A percentile compares a stretch with the other conserved stretches of the same genome.
Conservation (phyloP, 768 basidiomycete genomes). For the Mycena olivaceomarginata region DNA sequence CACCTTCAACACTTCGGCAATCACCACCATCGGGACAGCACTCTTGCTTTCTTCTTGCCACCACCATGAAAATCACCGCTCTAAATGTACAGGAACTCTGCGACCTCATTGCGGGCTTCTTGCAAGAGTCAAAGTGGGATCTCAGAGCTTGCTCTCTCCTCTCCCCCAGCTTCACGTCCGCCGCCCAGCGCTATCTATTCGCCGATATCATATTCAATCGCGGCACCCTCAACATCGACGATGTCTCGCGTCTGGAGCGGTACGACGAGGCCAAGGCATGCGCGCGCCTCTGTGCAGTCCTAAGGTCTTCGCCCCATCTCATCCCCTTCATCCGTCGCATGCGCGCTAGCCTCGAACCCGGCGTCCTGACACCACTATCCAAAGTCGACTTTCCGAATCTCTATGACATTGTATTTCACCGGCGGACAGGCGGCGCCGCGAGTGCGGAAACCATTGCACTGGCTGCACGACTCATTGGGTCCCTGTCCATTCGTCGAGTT, state of each 20-base stretch:
- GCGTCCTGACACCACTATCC: neutral
- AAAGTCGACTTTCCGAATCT: conserved; percentile 23
- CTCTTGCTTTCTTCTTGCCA: too few relatives aligned
- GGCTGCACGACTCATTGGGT: neutral
- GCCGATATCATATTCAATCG: conserved; percentile 35
- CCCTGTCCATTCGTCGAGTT: conserved; percentile 14
- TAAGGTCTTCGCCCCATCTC: conserved; percentile 23
- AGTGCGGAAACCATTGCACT: neutral
- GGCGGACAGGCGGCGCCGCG: neutral
- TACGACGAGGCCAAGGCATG: conserved; percentile 5
- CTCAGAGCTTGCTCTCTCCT: conserved; percentile 19
- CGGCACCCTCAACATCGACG: conserved; percentile 18
- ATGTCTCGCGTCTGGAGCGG: neutral
- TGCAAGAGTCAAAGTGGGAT: conserved; percentile 10
- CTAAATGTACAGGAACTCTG: conserved; percentile 11
- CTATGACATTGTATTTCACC: conserved; percentile 18
- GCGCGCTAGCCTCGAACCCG: conserved; percentile 6
- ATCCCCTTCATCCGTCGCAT: conserved; percentile 17
- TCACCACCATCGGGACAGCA: too few relatives aligned
- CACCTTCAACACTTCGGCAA: too few relatives aligned
- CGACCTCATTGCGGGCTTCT: neutral
- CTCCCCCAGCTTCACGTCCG: conserved; percentile 6
- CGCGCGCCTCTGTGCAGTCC: conserved; percentile 1
- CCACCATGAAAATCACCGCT: neutral
- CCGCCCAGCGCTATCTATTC: conserved; percentile 25